Evolutionary conservation across 768 basidiomycete species (phyloP).

Genomic region (Pholiota microspora): DNA sequence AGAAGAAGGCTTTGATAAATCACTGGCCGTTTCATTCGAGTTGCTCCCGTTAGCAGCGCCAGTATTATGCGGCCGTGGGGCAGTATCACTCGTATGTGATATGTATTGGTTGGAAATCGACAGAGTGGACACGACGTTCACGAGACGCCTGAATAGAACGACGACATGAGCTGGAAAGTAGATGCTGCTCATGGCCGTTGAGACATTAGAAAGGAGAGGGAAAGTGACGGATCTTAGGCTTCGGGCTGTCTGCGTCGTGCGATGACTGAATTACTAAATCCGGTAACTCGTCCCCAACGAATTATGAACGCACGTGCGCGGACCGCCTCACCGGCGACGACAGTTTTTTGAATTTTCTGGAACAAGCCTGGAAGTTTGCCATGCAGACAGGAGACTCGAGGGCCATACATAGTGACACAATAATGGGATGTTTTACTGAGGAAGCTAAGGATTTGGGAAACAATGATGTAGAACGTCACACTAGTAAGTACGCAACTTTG

Average conservation of each 20-base stretch:
- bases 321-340: neutral
- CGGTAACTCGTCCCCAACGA: neutral
- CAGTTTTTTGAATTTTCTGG: no score
- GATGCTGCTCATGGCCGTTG: conserved; percentile 35
- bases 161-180: conserved; percentile 60
- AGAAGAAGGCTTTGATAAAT: neutral
- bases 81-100: neutral
- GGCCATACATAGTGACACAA: no score
- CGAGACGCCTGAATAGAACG: conserved; percentile 59
- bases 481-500: no score
- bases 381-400: no score
- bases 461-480: no score
- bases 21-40: neutral
- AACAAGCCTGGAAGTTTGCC: no score
- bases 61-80: neutral
- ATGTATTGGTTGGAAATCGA: conserved; percentile 67
- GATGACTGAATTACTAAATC: neutral
- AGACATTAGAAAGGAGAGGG: conserved; percentile 13
- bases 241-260: neutral
- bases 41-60: neutral
- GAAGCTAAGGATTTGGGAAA: no score
- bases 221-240: neutral
- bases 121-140: conserved; percentile 66
- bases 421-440: no score
- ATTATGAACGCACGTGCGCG: neutral